These are phyloP conservation scores for Phaeosphaeriaceae sp. DNA, from an alignment of 2,329 filamentous ascomycete genomes.

Conservation along the genomic window DNA sequence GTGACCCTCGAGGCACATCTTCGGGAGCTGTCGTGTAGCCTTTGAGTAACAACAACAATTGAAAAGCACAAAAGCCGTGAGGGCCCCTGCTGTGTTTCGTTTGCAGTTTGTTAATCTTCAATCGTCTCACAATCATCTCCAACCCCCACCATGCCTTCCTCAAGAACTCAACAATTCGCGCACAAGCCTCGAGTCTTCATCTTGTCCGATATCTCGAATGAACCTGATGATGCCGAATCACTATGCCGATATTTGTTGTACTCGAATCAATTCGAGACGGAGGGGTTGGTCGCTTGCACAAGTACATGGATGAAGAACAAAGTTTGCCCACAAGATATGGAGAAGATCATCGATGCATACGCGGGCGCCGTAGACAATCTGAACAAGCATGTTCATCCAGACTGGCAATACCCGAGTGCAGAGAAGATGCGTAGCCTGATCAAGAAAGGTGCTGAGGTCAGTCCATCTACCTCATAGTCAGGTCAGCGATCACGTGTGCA, in stretches of 20 bases:
- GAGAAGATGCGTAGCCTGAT: slow-evolving; percentile 34
- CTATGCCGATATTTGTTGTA: slow-evolving; percentile 49
- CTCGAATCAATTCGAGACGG: slow-evolving; percentile 49
- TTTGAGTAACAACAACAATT: slow-evolving; percentile 23
- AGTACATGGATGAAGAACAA: slow-evolving; percentile 51
- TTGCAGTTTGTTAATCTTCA: background rate
- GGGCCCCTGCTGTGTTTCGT: background rate
- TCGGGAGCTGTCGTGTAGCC: slow-evolving; percentile 25
- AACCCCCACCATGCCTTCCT: slow-evolving; percentile 29
- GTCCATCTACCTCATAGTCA: slow-evolving; percentile 2
- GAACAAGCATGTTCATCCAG: slow-evolving; percentile 55
- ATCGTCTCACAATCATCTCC: background rate
- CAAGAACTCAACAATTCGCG: slow-evolving; percentile 34
- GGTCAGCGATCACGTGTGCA: background rate
- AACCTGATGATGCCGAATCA: slow-evolving; percentile 51
- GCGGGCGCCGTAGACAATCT: slow-evolving; percentile 53
- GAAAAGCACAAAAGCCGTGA: slow-evolving; percentile 12
- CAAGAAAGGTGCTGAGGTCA: slow-evolving; percentile 42
- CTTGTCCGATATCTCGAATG: slow-evolving; percentile 50
- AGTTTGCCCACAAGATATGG: slow-evolving; percentile 44
- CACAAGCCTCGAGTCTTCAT: slow-evolving; percentile 52
- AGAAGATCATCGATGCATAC: slow-evolving; percentile 46
- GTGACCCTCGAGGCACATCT: slow-evolving; percentile 23
- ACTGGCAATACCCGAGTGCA: slow-evolving; percentile 40
- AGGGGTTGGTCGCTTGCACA: slow-evolving; percentile 50